A percentile compares a stretch with the other conserved stretches of the same genome.
phyloP scores from a whole-genome alignment of 1,139 yeast genomes.

The Hyphopichia fennica region DNA sequence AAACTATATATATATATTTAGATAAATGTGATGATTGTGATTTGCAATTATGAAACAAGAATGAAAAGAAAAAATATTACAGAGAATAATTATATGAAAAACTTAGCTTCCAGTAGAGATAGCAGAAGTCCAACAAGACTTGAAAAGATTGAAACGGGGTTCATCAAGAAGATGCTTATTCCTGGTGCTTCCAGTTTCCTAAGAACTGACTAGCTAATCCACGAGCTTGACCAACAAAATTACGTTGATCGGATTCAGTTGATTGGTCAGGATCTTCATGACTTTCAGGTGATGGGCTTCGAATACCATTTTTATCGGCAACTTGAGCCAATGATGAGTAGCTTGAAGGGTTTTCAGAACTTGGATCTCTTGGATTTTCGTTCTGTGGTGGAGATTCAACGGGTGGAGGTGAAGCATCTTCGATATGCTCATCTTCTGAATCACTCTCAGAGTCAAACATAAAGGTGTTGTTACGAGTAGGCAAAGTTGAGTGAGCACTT shows the following conservation, averaged over 20 bases:
- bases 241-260: slow-evolving; percentile 9
- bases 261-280: background rate
- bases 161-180: slow-evolving; percentile 8
- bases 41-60: too few relatives aligned
- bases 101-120: too few relatives aligned
- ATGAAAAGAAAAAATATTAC: too few relatives aligned
- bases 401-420: slow-evolving; percentile 9
- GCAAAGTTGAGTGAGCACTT: background rate
- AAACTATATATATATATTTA: too few relatives aligned
- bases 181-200: slow-evolving; percentile 30
- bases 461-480: slow-evolving; percentile 21
- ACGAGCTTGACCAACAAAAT: slow-evolving; percentile 40
- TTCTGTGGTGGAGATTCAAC: background rate
- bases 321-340: slow-evolving; percentile 51
- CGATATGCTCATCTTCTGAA: slow-evolving; percentile 29
- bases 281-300: slow-evolving; percentile 29
- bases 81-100: too few relatives aligned
- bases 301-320: slow-evolving; percentile 47
- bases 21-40: too few relatives aligned
- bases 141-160: too few relatives aligned
- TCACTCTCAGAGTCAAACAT: slow-evolving; percentile 34
- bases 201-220: slow-evolving; percentile 40
- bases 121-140: too few relatives aligned
- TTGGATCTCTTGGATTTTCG: background rate
- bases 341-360: slow-evolving; percentile 12